A percentile compares a stretch with the other conserved stretches of the same genome.
Conservation (phyloP, 208 protist genomes). For the Trypanosoma vivax region DNA sequence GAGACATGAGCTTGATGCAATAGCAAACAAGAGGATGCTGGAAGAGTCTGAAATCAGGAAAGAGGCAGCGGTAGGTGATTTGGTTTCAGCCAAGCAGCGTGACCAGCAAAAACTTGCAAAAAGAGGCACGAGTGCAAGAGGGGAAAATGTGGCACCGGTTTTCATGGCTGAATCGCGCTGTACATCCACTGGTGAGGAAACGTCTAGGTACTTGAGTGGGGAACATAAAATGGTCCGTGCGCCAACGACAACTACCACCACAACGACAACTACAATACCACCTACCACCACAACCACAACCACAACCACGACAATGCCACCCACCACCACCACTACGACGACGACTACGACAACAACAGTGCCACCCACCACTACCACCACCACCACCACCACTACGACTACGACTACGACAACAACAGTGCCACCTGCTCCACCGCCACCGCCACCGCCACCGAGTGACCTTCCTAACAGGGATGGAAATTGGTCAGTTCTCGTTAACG, state of each 20-base stretch:
- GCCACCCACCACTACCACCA: neutral
- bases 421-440: neutral
- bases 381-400: neutral
- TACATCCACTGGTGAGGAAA: too few species aligned
- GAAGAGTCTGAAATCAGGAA: neutral
- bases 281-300: too few species aligned
- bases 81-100: too few species aligned
- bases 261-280: too few species aligned
- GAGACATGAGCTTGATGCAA: neutral
- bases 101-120: too few species aligned
- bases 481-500: conserved; percentile 24
- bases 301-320: too few species aligned
- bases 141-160: too few species aligned
- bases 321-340: neutral
- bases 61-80: neutral
- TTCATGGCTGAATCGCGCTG: too few species aligned
- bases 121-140: too few species aligned
- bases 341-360: neutral
- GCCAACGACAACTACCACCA: too few species aligned
- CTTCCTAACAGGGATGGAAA: conserved; percentile 25
- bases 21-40: neutral
- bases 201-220: too few species aligned
- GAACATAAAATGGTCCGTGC: too few species aligned
- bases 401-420: neutral
- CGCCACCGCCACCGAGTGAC: neutral